phyloP scores from a whole-genome alignment of 2,329 filamentous ascomycete genomes.

The Penicillium sp. region DNA sequence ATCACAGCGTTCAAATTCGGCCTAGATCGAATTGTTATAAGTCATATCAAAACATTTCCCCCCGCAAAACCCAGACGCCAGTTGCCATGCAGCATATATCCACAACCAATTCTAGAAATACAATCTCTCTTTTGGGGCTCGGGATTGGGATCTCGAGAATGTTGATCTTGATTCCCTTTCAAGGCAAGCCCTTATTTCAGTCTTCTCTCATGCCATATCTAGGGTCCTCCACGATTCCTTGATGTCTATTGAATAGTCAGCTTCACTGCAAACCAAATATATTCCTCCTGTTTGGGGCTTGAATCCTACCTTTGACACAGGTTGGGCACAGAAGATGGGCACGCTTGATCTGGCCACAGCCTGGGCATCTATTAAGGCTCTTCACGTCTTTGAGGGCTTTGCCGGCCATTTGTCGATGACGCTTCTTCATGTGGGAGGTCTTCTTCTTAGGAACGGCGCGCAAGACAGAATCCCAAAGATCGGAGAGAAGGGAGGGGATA shows the following conservation, averaged over 20 bases:
- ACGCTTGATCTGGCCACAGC: constrained; percentile 82
- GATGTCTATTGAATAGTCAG: constrained; percentile 37
- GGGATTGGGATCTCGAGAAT: not conserved
- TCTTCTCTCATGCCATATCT: constrained; percentile 28
- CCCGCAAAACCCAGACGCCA: constrained; percentile 35
- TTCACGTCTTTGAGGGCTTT: constrained; percentile 92
- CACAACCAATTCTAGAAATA: constrained; percentile 23
- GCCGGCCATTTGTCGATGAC: constrained; percentile 89
- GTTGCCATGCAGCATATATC: constrained; percentile 38
- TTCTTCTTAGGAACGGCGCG: constrained; percentile 98
- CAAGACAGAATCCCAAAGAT: constrained; percentile 89
- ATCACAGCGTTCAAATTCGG: constrained; percentile 1
- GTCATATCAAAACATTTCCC: constrained; percentile 17
- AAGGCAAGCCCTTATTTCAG: constrained; percentile 4
- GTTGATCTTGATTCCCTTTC: not conserved
- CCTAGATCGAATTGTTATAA: constrained; percentile 2
- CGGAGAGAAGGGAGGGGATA: constrained; percentile 68
- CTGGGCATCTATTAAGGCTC: constrained; percentile 80
- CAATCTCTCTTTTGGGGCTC: constrained; percentile 20
- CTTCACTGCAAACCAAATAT: not conserved
- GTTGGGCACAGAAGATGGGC: constrained; percentile 84
- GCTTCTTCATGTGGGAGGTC: constrained; percentile 93
- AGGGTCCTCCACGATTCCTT: constrained; percentile 46
- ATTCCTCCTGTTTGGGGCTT: not conserved
- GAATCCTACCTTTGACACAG: constrained; percentile 70